These are phyloP conservation scores for Wickerhamiella allomyrinae DNA, from an alignment of 805 yeast genomes.

Conservation along the genomic window DNA sequence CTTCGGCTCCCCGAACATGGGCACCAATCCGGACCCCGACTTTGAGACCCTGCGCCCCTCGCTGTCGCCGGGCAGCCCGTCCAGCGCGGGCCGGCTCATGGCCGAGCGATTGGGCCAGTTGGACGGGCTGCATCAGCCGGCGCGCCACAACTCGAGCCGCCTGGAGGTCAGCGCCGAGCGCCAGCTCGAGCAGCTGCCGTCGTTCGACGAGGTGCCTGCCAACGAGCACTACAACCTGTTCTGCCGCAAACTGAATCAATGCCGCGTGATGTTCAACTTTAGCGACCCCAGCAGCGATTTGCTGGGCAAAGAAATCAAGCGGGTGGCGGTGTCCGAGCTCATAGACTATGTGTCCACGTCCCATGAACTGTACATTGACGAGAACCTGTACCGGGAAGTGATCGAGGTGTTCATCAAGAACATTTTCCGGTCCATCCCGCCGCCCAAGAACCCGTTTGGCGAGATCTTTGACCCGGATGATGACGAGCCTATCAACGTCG, in stretches of 20 bases:
- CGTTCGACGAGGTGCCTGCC: conserved; percentile 75
- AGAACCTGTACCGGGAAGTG: conserved; percentile 78
- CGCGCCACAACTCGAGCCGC: conserved; percentile 82
- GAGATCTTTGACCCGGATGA: conserved; percentile 96
- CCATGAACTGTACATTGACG: conserved; percentile 64
- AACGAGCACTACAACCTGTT: conserved; percentile 70
- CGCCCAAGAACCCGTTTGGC: conserved; percentile 94
- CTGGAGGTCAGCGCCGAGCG: conserved; percentile 65
- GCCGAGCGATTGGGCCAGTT: conserved; percentile 49
- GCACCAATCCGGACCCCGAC: background rate
- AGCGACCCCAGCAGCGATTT: conserved; percentile 85
- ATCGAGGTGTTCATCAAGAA: conserved; percentile 81
- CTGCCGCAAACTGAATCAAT: conserved; percentile 80
- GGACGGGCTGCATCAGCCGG: conserved; percentile 67
- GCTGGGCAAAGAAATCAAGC: conserved; percentile 82
- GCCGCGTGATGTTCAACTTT: conserved; percentile 88
- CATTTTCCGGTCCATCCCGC: conserved; percentile 91
- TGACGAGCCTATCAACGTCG: conserved; percentile 92
- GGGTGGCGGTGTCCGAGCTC: conserved; percentile 75
- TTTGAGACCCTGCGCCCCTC: background rate
- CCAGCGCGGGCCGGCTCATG: conserved; percentile 28
- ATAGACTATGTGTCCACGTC: conserved; percentile 75
- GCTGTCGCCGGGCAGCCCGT: background rate
- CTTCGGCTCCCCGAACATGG: background rate
- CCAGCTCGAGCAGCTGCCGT: conserved; percentile 62